Percentiles rank a stretch among this genome's conserved stretches.
These are phyloP conservation scores for Nasturtium officinale DNA, from an alignment of 345 rosid species.

Conservation along the genomic window DNA sequence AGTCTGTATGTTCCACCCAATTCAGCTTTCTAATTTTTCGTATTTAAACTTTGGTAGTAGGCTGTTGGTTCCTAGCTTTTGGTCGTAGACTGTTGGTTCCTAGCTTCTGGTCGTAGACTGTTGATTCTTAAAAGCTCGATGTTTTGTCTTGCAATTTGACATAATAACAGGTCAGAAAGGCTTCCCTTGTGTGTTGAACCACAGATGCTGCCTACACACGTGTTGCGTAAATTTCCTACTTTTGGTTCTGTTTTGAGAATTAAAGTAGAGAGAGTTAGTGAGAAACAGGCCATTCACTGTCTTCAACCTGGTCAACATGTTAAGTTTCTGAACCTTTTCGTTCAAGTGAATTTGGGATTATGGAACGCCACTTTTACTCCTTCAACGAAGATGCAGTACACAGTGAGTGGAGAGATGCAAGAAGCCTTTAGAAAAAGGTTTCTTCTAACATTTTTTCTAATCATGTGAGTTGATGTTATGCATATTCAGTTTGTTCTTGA, in stretches of 20 bases:
- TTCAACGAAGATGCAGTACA: constrained; percentile 40
- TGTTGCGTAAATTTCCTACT: constrained; percentile 38
- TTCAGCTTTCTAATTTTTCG: not conserved
- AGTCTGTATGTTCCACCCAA: not conserved
- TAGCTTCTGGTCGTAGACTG: constrained; percentile 5
- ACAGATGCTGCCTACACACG: constrained; percentile 19
- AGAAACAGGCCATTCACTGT: constrained; percentile 32
- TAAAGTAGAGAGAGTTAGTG: constrained; percentile 22
- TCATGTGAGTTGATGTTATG: constrained; percentile 10
- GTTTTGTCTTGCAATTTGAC: constrained; percentile 15
- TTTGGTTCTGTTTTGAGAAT: constrained; percentile 42
- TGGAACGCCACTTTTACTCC: constrained; percentile 38
- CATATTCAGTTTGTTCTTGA: not conserved
- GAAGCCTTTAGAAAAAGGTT: constrained; percentile 30
- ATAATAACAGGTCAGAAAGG: constrained; percentile 36
- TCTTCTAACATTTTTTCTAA: not conserved
- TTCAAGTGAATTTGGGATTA: constrained; percentile 34
- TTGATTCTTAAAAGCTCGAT: constrained; percentile 6
- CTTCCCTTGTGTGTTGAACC: constrained; percentile 41
- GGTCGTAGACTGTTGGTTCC: constrained; percentile 6
- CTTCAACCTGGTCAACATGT: constrained; percentile 40
- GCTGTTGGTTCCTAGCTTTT: too few relatives aligned
- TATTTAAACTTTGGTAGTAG: too few relatives aligned
- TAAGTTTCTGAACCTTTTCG: constrained; percentile 38
- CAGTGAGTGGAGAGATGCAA: constrained; percentile 27